Conservation (phyloP, 1,284 basidiomycete species). For the Irpex rosettiformis region DNA sequence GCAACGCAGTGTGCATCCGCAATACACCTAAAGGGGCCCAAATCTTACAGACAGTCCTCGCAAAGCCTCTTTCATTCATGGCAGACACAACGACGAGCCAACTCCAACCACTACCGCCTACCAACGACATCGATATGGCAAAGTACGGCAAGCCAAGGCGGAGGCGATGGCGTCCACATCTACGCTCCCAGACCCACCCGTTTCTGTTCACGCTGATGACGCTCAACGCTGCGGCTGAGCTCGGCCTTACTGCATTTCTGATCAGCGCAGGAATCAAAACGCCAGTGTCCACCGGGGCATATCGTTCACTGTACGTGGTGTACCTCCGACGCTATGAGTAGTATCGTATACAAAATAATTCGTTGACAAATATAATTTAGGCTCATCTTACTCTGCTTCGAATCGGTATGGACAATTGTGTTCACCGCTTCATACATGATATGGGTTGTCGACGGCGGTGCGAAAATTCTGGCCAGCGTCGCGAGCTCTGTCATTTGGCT, state of each 20-base stretch:
- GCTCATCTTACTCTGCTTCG: conserved; percentile 62
- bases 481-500: conserved; percentile 77
- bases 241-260: conserved; percentile 68
- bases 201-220: conserved; percentile 68
- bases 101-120: neutral
- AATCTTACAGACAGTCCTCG: neutral
- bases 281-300: conserved; percentile 52
- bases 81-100: neutral
- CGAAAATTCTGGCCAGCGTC: conserved; percentile 64
- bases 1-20: neutral
- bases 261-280: conserved; percentile 61
- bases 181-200: conserved; percentile 49
- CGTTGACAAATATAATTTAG: conserved; percentile 20
- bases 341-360: conserved; percentile 2
- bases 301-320: conserved; percentile 68
- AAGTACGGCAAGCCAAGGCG: neutral
- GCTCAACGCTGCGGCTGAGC: conserved; percentile 61
- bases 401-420: conserved; percentile 64
- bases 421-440: conserved; percentile 67
- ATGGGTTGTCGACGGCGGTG: conserved; percentile 63
- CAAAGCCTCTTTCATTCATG: neutral
- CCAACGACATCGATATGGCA: neutral
- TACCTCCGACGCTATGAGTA: too few relatives aligned
- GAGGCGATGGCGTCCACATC: neutral
- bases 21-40: neutral